Percentiles rank a stretch among this genome's conserved stretches.
Conservation (phyloP, 345 rosid genomes). For the Salix purpurea region DNA sequence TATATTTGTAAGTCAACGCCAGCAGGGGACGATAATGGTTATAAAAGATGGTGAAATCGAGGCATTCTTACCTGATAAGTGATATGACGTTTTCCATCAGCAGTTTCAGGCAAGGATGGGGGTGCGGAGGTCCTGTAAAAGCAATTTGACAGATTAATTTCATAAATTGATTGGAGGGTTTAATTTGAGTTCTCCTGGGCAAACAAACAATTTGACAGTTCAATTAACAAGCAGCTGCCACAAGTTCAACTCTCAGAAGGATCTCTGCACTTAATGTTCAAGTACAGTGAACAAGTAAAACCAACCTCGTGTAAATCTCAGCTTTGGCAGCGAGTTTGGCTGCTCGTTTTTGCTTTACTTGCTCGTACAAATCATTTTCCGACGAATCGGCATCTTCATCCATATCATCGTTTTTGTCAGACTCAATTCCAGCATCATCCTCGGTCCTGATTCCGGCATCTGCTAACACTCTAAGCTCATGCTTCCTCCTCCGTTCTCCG, state of each 20-base stretch:
- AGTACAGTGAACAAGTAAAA: not conserved
- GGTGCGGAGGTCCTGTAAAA: conserved; percentile 32
- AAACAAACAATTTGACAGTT: too few species aligned
- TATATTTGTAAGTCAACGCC: not conserved
- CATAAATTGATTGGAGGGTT: not conserved
- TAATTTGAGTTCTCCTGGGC: not conserved
- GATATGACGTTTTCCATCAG: conserved; percentile 66
- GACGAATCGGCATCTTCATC: conserved; percentile 36
- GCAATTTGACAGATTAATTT: not conserved
- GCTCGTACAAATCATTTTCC: conserved; percentile 66
- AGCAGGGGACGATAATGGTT: not conserved
- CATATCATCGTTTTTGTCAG: conserved; percentile 28
- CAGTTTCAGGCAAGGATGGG: conserved; percentile 51
- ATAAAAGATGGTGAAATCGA: not conserved
- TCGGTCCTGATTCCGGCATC: conserved; percentile 67
- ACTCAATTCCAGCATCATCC: conserved; percentile 42
- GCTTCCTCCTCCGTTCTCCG: conserved; percentile 88
- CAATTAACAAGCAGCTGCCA: too few species aligned
- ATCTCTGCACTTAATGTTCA: not conserved
- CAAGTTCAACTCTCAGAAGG: too few species aligned
- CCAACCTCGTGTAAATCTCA: conserved; percentile 56
- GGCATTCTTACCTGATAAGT: conserved; percentile 40
- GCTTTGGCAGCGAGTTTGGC: conserved; percentile 68
- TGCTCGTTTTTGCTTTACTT: conserved; percentile 46
- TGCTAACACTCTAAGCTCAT: conserved; percentile 75